Percentiles rank a stretch among this genome's conserved stretches.
Evolutionary conservation across 495 filamentous ascomycete genomes (phyloP).

Genomic region (Aspergillus kassunensis): DNA sequence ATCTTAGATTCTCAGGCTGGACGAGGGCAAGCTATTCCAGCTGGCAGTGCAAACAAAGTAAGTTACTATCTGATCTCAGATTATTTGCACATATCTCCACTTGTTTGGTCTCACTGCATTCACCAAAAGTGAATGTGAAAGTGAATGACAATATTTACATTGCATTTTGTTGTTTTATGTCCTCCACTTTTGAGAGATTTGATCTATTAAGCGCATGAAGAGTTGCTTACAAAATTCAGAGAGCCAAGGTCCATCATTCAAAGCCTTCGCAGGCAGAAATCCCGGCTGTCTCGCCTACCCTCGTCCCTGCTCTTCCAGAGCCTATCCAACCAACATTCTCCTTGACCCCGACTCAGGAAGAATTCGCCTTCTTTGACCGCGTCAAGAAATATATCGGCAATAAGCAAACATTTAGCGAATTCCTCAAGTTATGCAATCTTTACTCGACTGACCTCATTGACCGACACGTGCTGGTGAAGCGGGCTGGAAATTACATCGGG

Average conservation of each 20-base stretch:
- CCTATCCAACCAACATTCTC: constrained; percentile 67
- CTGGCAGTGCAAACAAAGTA: constrained; percentile 51
- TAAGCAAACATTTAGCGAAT: constrained; percentile 86
- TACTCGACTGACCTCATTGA: constrained; percentile 89
- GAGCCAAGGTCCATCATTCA: constrained; percentile 58
- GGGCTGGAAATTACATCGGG: constrained; percentile 81
- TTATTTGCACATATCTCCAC: no score
- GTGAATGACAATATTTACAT: not conserved
- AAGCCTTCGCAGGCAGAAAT: constrained; percentile 62
- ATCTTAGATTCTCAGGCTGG: constrained; percentile 33
- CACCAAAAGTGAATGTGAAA: no score
- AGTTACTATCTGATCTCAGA: constrained; percentile 11
- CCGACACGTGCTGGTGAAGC: constrained; percentile 70
- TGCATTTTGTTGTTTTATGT: not conserved
- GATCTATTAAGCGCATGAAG: no score
- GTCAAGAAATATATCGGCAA: constrained; percentile 96
- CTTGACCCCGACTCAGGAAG: constrained; percentile 63
- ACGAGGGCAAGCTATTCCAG: constrained; percentile 30
- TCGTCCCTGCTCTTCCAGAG: constrained; percentile 82
- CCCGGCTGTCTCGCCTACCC: constrained; percentile 74
- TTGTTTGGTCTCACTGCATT: no score
- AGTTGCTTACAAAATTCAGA: constrained; percentile 45
- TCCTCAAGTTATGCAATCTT: constrained; percentile 91
- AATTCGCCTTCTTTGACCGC: constrained; percentile 89
- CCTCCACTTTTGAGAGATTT: no score